Conservation (phyloP, 2,329 filamentous ascomycete species). For the Elsinoe arachidis region DNA sequence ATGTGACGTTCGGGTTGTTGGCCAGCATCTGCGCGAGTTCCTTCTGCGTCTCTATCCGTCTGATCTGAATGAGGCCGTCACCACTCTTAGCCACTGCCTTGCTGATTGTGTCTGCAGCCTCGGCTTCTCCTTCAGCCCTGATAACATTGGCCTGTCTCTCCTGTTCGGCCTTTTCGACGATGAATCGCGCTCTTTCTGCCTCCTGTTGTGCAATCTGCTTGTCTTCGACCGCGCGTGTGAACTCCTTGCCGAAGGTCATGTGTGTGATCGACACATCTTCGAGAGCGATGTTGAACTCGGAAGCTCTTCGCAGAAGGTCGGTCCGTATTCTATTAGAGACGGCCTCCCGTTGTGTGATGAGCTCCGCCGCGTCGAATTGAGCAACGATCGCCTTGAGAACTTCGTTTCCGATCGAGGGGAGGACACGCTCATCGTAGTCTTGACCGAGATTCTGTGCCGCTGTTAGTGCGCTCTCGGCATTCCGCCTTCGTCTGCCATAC, state of each 20-base stretch:
- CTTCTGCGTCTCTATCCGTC: slow-evolving; percentile 92
- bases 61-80: slow-evolving; percentile 88
- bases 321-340: slow-evolving; percentile 89
- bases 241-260: slow-evolving; percentile 99
- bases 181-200: slow-evolving; percentile 92
- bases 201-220: slow-evolving; percentile 99
- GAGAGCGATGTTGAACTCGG: slow-evolving; percentile 97
- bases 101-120: slow-evolving; percentile 90
- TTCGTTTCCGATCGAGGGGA: slow-evolving; percentile 48
- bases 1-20: slow-evolving; percentile 88
- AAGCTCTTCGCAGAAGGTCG: slow-evolving; percentile 83
- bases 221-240: slow-evolving; percentile 97
- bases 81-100: slow-evolving; percentile 89
- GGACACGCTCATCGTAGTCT: slow-evolving; percentile 76
- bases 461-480: neutral
- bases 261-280: slow-evolving; percentile 99
- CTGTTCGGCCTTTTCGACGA: slow-evolving; percentile 97
- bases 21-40: slow-evolving; percentile 90
- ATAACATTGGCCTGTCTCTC: slow-evolving; percentile 98
- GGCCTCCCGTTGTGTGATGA: slow-evolving; percentile 97
- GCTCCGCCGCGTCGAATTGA: slow-evolving; percentile 46
- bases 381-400: slow-evolving; percentile 47
- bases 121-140: slow-evolving; percentile 92
- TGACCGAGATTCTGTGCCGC: slow-evolving; percentile 72
- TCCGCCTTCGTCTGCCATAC: slow-evolving; percentile 37